phyloP scores from a whole-genome alignment of 2,329 filamentous ascomycete genomes.

The Trichoderma koningii region DNA sequence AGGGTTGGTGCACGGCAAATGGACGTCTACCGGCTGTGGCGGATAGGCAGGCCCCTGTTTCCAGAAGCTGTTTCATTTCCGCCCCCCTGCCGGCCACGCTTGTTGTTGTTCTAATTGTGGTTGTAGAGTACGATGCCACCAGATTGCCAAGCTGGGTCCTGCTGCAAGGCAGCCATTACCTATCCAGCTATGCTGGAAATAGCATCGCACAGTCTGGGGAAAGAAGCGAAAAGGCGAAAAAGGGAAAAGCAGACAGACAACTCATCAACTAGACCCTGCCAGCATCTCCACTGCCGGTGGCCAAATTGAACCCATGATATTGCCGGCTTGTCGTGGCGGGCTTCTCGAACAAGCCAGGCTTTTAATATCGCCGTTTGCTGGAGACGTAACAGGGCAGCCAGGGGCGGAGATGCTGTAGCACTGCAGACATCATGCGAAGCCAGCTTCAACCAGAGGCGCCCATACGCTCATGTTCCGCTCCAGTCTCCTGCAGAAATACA shows the following conservation, averaged over 20 bases:
- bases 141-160: constrained; percentile 5
- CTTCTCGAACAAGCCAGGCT: constrained; percentile 3
- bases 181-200: constrained; percentile 2
- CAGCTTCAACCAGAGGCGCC: too few relatives aligned
- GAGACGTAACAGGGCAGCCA: neutral
- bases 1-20: neutral
- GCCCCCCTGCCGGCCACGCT: neutral
- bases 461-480: too few relatives aligned
- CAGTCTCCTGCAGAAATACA: too few relatives aligned
- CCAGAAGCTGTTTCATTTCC: constrained; percentile 17
- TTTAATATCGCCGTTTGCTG: constrained; percentile 6
- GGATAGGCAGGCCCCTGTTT: neutral
- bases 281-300: constrained; percentile 9
- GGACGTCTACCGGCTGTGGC: neutral
- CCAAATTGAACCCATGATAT: neutral
- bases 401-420: neutral
- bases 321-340: neutral
- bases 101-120: too few relatives aligned
- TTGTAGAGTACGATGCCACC: too few relatives aligned
- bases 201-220: constrained; percentile 18
- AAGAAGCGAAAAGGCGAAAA: neutral
- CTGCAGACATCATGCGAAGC: neutral
- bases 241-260: neutral
- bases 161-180: constrained; percentile 3
- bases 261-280: neutral